Evolutionary conservation across 2,329 filamentous ascomycete species (phyloP).

Genomic region (Alternaria angustiovoidea): DNA sequence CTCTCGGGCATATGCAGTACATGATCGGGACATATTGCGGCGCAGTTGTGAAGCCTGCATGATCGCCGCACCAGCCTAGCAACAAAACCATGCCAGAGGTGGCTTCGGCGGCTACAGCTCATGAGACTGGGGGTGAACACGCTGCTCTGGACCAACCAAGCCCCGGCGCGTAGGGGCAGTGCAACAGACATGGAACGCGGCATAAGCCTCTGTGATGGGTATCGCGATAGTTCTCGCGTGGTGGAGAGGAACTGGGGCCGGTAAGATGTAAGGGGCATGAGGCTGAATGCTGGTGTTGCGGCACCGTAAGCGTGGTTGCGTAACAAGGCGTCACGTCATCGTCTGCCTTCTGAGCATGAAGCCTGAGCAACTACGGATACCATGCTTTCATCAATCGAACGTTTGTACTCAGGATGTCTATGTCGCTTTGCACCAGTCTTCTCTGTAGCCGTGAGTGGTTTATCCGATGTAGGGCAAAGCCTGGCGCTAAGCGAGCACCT

Average conservation of each 20-base stretch:
- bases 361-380: not conserved
- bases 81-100: constrained; percentile 8
- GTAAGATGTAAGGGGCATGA: not conserved
- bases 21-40: constrained; percentile 10
- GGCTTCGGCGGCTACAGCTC: constrained; percentile 13
- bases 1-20: constrained; percentile 8
- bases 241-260: not conserved
- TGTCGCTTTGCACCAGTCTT: not conserved
- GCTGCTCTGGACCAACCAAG: constrained; percentile 14
- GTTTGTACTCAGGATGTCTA: not conserved
- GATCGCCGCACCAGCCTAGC: constrained; percentile 4
- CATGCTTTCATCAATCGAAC: not conserved
- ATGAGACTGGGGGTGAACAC: constrained; percentile 5
- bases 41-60: constrained; percentile 15
- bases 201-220: constrained; percentile 7
- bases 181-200: constrained; percentile 10
- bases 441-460: not conserved
- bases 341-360: not conserved
- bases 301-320: not conserved
- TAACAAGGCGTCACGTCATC: not conserved
- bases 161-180: constrained; percentile 3
- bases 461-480: not conserved
- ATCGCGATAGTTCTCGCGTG: not conserved
- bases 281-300: not conserved
- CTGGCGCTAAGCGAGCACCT: not conserved